Base-by-base conservation (phyloP, 352 stramenopile genomes). In the Globisporangium echinulatum region DNA sequence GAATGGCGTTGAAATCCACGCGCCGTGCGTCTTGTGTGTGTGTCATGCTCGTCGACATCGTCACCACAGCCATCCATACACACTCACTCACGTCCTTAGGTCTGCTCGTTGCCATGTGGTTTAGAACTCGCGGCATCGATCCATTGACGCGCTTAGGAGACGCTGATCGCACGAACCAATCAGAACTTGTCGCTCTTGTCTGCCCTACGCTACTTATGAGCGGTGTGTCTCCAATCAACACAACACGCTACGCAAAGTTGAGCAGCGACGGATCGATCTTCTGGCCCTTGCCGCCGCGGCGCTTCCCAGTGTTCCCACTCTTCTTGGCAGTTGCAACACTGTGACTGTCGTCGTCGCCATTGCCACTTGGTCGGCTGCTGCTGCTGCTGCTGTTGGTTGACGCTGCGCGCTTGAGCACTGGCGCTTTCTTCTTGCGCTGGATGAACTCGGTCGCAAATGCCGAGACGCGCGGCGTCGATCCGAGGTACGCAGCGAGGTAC, bases 371-470 rank as follows among this genome's bases (percentile, higher is more conserved):
- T 56, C 50, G 60, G 59, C 48, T 54, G 63, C 8, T 37, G 54
- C 48, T 54, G 63, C 8, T 37, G 54, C 42, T 40, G n/a, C 64
- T 48, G 11, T 13, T 44, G 7, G 40, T 13, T 13, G 7, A 13
- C 6, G 64, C 58, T 0, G 69, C 82, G 50, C 77, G 82, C 59
- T 88, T 90, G 39, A 74, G 63, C 13, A 60, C 51, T 6, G 62
- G 47, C 7, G 61, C 63, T 37, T 77, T 81, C 64, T 93, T 94
- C 75, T 97, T 97, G 47, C 88, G 87, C 65, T 96, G 88, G 70
- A 98, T 98, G 58, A 99, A 99, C 69, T 98, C 96, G 17, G 88
- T 97, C 40, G 96, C 96, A 70, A 99, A 99, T n/a, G 87, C 93
- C 17, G 94, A 98, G n/a, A 99, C 96, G 68, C 95, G 88, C 11